Evolutionary conservation across 2,329 filamentous ascomycete species (phyloP), one percentile per base, ranked within the genome.

Genomic region (Myriosclerotinia duriaeana): DNA sequence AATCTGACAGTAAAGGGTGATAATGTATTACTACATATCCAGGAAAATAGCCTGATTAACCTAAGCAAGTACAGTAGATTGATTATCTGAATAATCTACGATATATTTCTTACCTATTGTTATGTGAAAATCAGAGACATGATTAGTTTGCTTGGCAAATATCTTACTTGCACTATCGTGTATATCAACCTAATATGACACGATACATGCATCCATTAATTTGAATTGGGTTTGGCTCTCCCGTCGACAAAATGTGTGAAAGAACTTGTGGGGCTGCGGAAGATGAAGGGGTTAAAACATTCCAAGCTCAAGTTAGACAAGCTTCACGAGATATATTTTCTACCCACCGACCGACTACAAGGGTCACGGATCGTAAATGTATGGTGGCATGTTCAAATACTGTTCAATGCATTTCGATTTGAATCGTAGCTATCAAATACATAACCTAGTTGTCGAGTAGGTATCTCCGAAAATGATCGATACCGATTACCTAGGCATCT

Each of bases 181-280:
- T 46, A 36, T 7, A 59, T 46, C 42, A 59, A 59, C 42, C 55
- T 34, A 46, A 46, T 46, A 36, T 46, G 15, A 38, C 30, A 34
- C 36, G 20, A 15, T 55, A 40, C 34, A 8, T 55, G 34, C n/a
- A 48, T 11, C 44, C 30, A 38, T 60, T 20, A 34, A 14, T 36
- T 20, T 60, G 58, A 50, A 50, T 50, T 50, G n/a, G 44, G 42
- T 20, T 60, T 59, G 56, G 56, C 36, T 36, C 40, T 60, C 56
- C 56, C 56, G 56, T 50, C 34, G 42, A 58, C 22, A 44, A 20
- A 14, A 58, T 44, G 22, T 58, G 55, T 22, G 55, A 58, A 58
- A 44, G 60, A 53, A 42, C 60, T 53, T 63, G 60, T 63, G 46
- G 60, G 60, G 36, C 60, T 53, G 14, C 60, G 48, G 60, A 53